These are phyloP conservation scores for Pleurotus tuber-regium DNA, from an alignment of 768 basidiomycete genomes.

Conservation along the genomic window DNA sequence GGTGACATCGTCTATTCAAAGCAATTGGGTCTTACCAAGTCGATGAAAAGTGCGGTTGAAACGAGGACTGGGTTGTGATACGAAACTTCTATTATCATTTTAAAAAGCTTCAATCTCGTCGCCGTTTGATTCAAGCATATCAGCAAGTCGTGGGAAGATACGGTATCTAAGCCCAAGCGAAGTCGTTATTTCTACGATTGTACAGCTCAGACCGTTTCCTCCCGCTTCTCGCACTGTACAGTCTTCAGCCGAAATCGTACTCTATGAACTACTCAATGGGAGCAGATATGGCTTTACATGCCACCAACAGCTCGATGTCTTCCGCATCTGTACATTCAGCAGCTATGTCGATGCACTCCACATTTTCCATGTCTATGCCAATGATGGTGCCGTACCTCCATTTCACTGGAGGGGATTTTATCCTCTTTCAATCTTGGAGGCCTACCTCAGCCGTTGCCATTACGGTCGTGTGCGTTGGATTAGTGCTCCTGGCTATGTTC, in stretches of 20 bases:
- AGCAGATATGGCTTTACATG: neutral
- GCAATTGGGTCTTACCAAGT: neutral
- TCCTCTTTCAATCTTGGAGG: constrained; percentile 65
- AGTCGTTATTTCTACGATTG: neutral
- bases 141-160: too few species aligned
- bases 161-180: too few species aligned
- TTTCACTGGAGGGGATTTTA: constrained; percentile 58
- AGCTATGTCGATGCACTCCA: constrained; percentile 7
- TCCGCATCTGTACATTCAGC: too few species aligned
- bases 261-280: neutral
- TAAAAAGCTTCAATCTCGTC: too few species aligned
- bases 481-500: constrained; percentile 64
- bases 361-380: constrained; percentile 12
- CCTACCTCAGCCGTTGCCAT: constrained; percentile 70
- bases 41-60: neutral
- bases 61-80: neutral
- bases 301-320: neutral
- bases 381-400: constrained; percentile 72
- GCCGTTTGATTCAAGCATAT: too few species aligned
- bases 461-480: constrained; percentile 69
- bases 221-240: neutral
- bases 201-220: too few species aligned
- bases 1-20: neutral
- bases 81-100: too few species aligned
- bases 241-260: neutral